These are phyloP conservation scores for Hypomyces rosellus DNA, from an alignment of 2,329 filamentous ascomycete species.

Conservation along the genomic window DNA sequence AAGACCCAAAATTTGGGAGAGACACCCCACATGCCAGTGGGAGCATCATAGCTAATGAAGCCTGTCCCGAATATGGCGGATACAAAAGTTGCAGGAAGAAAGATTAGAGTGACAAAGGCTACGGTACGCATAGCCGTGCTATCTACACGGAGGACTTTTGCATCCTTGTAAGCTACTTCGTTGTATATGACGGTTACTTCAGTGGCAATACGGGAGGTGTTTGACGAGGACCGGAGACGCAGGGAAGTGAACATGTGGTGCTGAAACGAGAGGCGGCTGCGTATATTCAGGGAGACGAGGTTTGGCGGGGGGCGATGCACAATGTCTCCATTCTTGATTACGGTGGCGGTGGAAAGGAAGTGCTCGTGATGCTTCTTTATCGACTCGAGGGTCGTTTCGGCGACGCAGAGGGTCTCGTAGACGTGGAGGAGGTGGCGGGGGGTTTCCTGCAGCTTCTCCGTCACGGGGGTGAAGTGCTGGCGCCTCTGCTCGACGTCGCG, in stretches of 20 bases:
- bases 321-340: background rate
- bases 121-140: constrained; percentile 47
- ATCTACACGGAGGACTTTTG: constrained; percentile 34
- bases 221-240: constrained; percentile 30
- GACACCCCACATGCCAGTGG: constrained; percentile 21
- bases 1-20: constrained; percentile 31
- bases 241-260: constrained; percentile 30
- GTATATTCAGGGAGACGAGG: constrained; percentile 17
- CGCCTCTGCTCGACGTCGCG: constrained; percentile 26
- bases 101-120: constrained; percentile 40
- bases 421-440: constrained; percentile 40
- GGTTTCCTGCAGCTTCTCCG: constrained; percentile 33
- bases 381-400: constrained; percentile 22
- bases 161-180: constrained; percentile 35
- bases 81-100: constrained; percentile 47
- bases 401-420: constrained; percentile 35
- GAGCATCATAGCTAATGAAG: constrained; percentile 31
- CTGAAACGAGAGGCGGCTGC: constrained; percentile 26
- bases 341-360: background rate
- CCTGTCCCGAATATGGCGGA: constrained; percentile 41
- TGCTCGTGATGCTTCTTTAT: constrained; percentile 27
- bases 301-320: background rate
- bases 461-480: constrained; percentile 22
- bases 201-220: constrained; percentile 43
- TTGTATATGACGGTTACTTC: constrained; percentile 49